Conservation (phyloP, 2,329 filamentous ascomycete genomes). For the Parastagonospora avenae region DNA sequence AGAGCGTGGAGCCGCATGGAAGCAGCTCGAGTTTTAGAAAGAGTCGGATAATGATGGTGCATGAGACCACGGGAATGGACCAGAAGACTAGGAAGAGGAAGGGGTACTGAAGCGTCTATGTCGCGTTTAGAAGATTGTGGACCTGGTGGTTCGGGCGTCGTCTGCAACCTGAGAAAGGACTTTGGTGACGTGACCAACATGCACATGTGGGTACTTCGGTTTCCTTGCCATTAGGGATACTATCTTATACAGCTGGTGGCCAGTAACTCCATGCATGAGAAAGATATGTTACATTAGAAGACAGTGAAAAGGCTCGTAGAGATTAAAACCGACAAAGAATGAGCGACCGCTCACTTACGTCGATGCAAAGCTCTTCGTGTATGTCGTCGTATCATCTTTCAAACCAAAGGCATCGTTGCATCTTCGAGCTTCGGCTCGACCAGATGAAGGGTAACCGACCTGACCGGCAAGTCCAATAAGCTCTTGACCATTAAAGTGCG, state of each 20-base stretch:
- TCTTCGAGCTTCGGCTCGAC: conserved; percentile 13
- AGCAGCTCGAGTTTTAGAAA: too few relatives aligned
- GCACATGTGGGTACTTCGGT: neutral
- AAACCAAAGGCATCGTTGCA: conserved; percentile 14
- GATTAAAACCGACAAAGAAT: too few relatives aligned
- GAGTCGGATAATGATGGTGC: too few relatives aligned
- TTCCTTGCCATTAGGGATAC: neutral
- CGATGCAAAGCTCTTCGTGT: neutral
- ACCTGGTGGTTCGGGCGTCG: too few relatives aligned
- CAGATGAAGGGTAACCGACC: conserved; percentile 10
- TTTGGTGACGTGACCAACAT: neutral
- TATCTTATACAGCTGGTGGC: neutral
- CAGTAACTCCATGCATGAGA: neutral
- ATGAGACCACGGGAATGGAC: too few relatives aligned
- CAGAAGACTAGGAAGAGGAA: too few relatives aligned
- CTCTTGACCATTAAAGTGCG: conserved; percentile 5
- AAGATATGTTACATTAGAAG: neutral
- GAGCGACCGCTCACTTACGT: neutral
- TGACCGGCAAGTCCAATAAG: conserved; percentile 17
- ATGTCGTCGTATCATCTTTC: conserved; percentile 4
- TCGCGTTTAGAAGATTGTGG: too few relatives aligned
- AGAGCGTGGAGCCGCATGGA: too few relatives aligned
- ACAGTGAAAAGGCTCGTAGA: neutral
- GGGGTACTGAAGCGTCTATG: too few relatives aligned
- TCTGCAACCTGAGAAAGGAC: neutral